Evolutionary conservation across 495 filamentous ascomycete genomes (phyloP).

Genomic region (Neurospora sp.): DNA sequence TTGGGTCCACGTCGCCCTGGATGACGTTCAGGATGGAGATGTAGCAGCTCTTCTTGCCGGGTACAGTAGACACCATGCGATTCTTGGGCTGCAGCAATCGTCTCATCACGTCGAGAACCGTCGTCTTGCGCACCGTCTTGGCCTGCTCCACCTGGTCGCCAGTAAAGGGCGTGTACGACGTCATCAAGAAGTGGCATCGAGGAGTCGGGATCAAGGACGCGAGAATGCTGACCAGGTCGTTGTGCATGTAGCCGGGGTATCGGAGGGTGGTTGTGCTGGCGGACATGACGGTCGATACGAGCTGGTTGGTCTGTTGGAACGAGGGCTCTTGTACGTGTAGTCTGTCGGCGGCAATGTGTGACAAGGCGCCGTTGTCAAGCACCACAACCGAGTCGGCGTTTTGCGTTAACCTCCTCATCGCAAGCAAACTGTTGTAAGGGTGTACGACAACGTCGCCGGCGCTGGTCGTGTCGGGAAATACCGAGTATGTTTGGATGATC

Average conservation of each 20-base stretch:
- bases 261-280: conserved; percentile 91
- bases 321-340: conserved; percentile 91
- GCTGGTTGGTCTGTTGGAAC: conserved; percentile 93
- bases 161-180: conserved; percentile 95
- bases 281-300: conserved; percentile 98
- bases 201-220: conserved; percentile 93
- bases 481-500: conserved; percentile 96
- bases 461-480: conserved; percentile 86
- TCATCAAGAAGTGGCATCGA: conserved; percentile 95
- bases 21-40: conserved; percentile 99
- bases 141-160: conserved; percentile 91
- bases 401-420: conserved; percentile 83
- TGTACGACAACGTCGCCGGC: conserved; percentile 88
- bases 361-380: conserved; percentile 88
- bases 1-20: conserved; percentile 94
- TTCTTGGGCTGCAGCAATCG: conserved; percentile 94
- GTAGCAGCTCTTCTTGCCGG: conserved; percentile 94
- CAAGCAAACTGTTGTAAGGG: conserved; percentile 91
- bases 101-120: conserved; percentile 95
- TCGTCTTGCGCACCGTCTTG: conserved; percentile 95
- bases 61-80: conserved; percentile 94
- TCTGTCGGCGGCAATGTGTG: conserved; percentile 86
- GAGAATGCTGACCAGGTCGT: conserved; percentile 93
- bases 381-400: conserved; percentile 99
- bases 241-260: conserved; percentile 99